Conservation (phyloP, 495 filamentous ascomycete species). For the Tuber microsphaerosporum region DNA sequence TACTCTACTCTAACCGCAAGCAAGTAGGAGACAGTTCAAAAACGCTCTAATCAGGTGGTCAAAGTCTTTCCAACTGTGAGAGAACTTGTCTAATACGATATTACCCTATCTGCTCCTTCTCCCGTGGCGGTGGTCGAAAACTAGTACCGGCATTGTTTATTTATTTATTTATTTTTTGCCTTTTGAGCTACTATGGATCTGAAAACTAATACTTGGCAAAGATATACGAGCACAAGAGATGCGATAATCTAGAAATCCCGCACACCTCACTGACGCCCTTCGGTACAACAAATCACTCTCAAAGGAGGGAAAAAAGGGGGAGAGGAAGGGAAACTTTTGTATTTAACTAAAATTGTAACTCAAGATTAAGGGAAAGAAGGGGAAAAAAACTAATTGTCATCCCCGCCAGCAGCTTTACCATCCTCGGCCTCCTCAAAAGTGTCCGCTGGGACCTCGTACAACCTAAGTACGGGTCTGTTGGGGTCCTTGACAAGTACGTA, state of each 20-base stretch:
- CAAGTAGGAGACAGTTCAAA: no score
- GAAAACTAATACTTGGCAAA: not conserved
- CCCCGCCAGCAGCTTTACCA: conserved; percentile 47
- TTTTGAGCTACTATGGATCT: not conserved
- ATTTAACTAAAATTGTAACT: not conserved
- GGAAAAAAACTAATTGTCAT: conserved; percentile 30
- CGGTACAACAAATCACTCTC: not conserved
- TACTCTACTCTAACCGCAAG: no score
- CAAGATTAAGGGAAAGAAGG: not conserved
- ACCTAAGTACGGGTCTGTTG: conserved; percentile 83
- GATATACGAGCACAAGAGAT: not conserved
- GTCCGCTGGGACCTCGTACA: conserved; percentile 81
- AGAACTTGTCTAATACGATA: no score
- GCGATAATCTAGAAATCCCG: not conserved
- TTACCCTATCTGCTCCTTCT: no score
- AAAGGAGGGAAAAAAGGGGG: not conserved
- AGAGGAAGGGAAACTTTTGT: not conserved
- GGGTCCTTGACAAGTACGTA: conserved; percentile 77
- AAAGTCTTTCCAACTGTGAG: no score
- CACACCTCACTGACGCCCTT: not conserved
- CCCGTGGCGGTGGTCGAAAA: no score
- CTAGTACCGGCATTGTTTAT: not conserved
- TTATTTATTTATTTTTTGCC: not conserved
- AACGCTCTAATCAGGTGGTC: no score
- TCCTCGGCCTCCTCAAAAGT: conserved; percentile 70